Evolutionary conservation across 202 grass and related monocot genomes (phyloP), one percentile per base, ranked within the genome.

Genomic region (Dendrocalamus latiflorus): DNA sequence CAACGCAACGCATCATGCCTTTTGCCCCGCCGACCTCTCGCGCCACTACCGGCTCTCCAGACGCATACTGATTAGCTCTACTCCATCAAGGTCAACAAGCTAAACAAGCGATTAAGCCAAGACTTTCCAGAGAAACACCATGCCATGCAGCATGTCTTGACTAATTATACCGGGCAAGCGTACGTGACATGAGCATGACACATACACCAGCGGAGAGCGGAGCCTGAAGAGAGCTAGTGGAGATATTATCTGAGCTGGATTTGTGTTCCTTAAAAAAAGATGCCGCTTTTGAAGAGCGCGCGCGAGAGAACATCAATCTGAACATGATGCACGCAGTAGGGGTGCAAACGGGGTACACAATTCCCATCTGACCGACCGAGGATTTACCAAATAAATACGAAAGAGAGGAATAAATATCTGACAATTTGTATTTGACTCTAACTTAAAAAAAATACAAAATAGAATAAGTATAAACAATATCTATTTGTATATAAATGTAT

Each of bases 171-270:
- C 15, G 4, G 14, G 25, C 22, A 30, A 22, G 41, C 75, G 75
- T 61, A 60, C 57, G 57, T 39, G 16, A 38, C 8, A 53, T 17
- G 42, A 51, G 63, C 30, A 61, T n/a, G 61, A 28, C 70, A 42
- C 62, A 15, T 50, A 68, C 70, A 41, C 20, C 68, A 33, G 48
- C 41, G 37, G 48, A 28, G 39, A 13, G 15, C 6, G 51, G 53
- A 25, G 10, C 4, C 17, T 59, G n/a, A 58, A 8, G 17, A 9
- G 33, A 47, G n/a, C n/a, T n/a, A n/a, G 53, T 49, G 50, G 72
- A 21, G 73, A 70, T 38, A n/a, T 85, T 80, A 75, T 88, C 51
- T 25, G 34, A 54, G 72, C 6, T 44, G 79, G 74, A 72, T 78
- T 72, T 71, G 45, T 34, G 73, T 72, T 72, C 16, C 8, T 42